Percentiles rank a stretch among this genome's conserved stretches.
phyloP scores from a whole-genome alignment of 2,329 filamentous ascomycete genomes.

The Phoma sp. region DNA sequence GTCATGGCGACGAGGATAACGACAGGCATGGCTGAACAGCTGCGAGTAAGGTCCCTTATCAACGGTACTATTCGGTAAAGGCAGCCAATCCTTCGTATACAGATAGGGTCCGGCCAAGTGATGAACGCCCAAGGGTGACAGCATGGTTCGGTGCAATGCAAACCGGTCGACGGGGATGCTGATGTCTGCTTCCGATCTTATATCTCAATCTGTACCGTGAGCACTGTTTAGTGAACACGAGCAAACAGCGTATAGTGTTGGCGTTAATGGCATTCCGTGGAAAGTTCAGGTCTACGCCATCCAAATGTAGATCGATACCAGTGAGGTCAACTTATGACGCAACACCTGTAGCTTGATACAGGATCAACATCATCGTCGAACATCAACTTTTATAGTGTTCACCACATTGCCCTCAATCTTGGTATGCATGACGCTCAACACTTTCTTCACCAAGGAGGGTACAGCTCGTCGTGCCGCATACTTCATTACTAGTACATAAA shows the following conservation, averaged over 20 bases:
- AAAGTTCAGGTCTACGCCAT: not conserved
- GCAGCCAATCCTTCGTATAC: not conserved
- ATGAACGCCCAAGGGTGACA: not conserved
- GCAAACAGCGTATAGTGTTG: too few relatives aligned
- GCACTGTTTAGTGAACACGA: too few relatives aligned
- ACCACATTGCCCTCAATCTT: not conserved
- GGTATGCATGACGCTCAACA: not conserved
- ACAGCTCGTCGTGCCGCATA: too few relatives aligned
- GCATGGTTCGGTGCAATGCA: conserved; percentile 1
- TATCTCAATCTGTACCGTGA: not conserved
- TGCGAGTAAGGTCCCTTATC: conserved; percentile 7
- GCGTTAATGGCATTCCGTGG: not conserved
- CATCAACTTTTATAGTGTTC: not conserved
- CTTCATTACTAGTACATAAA: too few relatives aligned
- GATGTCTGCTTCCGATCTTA: not conserved
- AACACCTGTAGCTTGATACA: not conserved
- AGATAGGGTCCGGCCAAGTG: not conserved
- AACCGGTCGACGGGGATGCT: not conserved
- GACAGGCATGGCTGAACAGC: not conserved
- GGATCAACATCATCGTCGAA: not conserved
- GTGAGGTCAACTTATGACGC: conserved; percentile 6
- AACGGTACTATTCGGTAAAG: not conserved
- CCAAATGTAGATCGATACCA: not conserved
- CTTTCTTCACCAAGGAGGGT: too few relatives aligned
- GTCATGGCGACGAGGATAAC: not conserved